A percentile compares a stretch with the other conserved stretches of the same genome.
These are phyloP conservation scores for Phanerodontia chrysosporium DNA, from an alignment of 768 basidiomycete genomes.

Conservation along the genomic window DNA sequence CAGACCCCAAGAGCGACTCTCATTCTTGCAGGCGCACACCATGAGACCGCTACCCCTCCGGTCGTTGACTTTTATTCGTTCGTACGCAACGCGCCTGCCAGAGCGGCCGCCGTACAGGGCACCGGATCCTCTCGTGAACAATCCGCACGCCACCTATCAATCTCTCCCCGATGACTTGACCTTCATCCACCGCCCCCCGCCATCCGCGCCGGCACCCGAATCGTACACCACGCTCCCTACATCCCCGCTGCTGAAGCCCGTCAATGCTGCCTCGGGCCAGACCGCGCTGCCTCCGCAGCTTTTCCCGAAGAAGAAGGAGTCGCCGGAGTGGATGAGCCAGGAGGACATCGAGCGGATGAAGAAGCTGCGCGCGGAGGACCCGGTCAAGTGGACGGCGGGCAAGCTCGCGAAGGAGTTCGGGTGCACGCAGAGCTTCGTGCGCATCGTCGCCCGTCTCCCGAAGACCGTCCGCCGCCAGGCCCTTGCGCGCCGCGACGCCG, in stretches of 20 bases:
- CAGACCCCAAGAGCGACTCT: not conserved
- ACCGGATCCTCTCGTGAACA: conserved; percentile 28
- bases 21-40: not conserved
- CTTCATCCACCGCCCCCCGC: conserved; percentile 84
- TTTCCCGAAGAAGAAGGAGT: conserved; percentile 34
- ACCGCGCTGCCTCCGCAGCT: conserved; percentile 33
- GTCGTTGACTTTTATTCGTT: conserved; percentile 4
- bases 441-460: conserved; percentile 57
- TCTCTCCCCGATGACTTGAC: conserved; percentile 43
- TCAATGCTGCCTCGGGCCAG: conserved; percentile 14
- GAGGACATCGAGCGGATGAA: conserved; percentile 54
- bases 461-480: conserved; percentile 43
- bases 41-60: conserved; percentile 15
- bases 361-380: conserved; percentile 53
- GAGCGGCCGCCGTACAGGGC: conserved; percentile 24
- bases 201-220: conserved; percentile 66
- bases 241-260: conserved; percentile 61
- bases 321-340: conserved; percentile 41
- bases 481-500: conserved; percentile 39
- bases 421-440: conserved; percentile 67
- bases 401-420: conserved; percentile 75
- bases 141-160: conserved; percentile 20
- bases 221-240: conserved; percentile 67
- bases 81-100: conserved; percentile 27
- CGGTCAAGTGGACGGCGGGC: conserved; percentile 52